Evolutionary conservation across 768 basidiomycete species (phyloP), one percentile per base, ranked within the genome.

Genomic region (Tricholoma terreum): DNA sequence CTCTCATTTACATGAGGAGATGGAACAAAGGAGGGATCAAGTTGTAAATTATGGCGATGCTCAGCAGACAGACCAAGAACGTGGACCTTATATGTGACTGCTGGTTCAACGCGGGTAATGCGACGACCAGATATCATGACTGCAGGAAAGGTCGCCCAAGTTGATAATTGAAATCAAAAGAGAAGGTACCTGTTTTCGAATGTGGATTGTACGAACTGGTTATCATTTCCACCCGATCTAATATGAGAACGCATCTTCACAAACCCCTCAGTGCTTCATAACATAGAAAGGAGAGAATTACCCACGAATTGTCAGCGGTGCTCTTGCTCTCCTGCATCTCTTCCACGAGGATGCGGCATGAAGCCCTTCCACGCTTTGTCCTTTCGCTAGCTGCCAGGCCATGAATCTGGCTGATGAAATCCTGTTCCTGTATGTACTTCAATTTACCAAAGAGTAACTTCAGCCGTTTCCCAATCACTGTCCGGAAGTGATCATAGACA

Each of bases 41-140:
- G 58, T 58, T 73, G 74, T 48, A 76, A 56, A 1, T 59, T 57
- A 0, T 77, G 75, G 38, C 67, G 69, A 53, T 80, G 71, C 4
- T 74, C 72, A 15, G 69, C 66, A 0, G 69, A 69, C 15, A 80
- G 57, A 9, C 72, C 65, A 6, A 80, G 50, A 4, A 54, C 36
- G 40, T 70, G 60, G 3, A 79, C 58, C 4, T 64, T 66, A 59
- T 78, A 76, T 49, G 63, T 58, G 4, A 76, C 24, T 0, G 51
- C 50, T 8, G 69, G 67, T 8, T 63, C 58, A 21, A 63, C 57
- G 21, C 50, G 62, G 22, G 58, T 46, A 24, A 62, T 43, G 9
- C 50, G 49, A 30, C 8, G 40, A 35, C 48, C 63, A 15, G 10
- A 38, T 34, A 64, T 58, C 42, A 45, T 57, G 51, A 61, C 63